Conservation (phyloP, 306 rosid genomes). For the Erythrophleum fordii region DNA sequence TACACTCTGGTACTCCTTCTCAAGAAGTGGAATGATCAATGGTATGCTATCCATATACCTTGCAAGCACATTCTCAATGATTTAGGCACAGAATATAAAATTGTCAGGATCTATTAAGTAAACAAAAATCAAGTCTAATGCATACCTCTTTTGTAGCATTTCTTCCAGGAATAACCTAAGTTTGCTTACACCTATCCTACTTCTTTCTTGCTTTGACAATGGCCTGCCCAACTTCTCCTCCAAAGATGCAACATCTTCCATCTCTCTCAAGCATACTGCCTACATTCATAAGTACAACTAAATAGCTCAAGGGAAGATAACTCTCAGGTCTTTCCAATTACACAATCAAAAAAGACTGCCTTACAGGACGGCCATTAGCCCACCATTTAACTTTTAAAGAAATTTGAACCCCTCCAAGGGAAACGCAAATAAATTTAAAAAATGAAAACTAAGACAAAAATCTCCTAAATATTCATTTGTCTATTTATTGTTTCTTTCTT, state of each 20-base stretch:
- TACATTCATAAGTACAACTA: constrained; percentile 46
- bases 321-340: constrained; percentile 6
- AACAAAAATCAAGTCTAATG: not conserved
- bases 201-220: constrained; percentile 79
- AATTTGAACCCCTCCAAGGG: constrained; percentile 13
- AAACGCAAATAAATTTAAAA: not conserved
- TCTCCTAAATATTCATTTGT: not conserved
- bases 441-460: not conserved
- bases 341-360: not conserved
- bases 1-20: constrained; percentile 83
- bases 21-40: constrained; percentile 93
- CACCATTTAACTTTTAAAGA: not conserved
- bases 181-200: constrained; percentile 93
- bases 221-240: constrained; percentile 86
- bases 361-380: not conserved
- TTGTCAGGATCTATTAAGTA: constrained; percentile 15
- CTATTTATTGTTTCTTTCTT: not conserved
- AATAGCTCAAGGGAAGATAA: constrained; percentile 34
- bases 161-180: constrained; percentile 86
- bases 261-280: constrained; percentile 84
- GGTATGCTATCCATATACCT: constrained; percentile 96
- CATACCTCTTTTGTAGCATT: constrained; percentile 82
- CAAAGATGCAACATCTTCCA: constrained; percentile 77
- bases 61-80: constrained; percentile 46
- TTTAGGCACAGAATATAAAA: constrained; percentile 33